Percentiles rank a stretch among this genome's conserved stretches.
Evolutionary conservation across 129 eudicot genomes (phyloP).

Genomic region (Rutidosis leptorrhynchoides): DNA sequence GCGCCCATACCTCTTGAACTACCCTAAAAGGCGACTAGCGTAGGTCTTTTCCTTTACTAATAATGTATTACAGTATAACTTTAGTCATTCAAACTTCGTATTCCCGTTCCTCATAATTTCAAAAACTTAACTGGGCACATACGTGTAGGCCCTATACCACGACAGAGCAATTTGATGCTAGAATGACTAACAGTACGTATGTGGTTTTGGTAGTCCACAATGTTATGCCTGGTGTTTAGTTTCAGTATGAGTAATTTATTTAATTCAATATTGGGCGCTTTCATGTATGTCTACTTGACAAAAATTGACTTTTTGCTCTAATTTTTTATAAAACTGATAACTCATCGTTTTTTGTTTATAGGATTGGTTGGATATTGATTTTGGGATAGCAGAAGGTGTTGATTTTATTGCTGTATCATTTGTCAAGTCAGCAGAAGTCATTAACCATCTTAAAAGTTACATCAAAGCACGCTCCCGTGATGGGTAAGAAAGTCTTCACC

Average conservation of each 20-base stretch:
- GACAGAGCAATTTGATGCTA: neutral
- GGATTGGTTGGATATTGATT: constrained; percentile 99
- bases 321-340: neutral
- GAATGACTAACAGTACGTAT: neutral
- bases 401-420: constrained; percentile 96
- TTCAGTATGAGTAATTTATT: neutral
- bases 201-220: neutral
- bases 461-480: constrained; percentile 88
- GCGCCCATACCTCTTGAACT: neutral
- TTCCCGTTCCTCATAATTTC: neutral
- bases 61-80: neutral
- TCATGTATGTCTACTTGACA: neutral
- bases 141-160: neutral
- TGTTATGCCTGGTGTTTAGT: neutral
- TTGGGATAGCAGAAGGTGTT: constrained; percentile 94
- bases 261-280: neutral
- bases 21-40: neutral
- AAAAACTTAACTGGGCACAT: neutral
- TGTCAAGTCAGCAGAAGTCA: constrained; percentile 91
- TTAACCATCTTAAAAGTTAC: constrained; percentile 87
- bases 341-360: constrained; percentile 23
- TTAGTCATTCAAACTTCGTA: neutral
- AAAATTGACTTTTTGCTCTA: neutral
- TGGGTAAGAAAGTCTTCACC: constrained; percentile 41
- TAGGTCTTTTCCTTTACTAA: neutral